Evolutionary conservation across 164 flowering plant species (phyloP).

Genomic region (Warburgia ugandensis): DNA sequence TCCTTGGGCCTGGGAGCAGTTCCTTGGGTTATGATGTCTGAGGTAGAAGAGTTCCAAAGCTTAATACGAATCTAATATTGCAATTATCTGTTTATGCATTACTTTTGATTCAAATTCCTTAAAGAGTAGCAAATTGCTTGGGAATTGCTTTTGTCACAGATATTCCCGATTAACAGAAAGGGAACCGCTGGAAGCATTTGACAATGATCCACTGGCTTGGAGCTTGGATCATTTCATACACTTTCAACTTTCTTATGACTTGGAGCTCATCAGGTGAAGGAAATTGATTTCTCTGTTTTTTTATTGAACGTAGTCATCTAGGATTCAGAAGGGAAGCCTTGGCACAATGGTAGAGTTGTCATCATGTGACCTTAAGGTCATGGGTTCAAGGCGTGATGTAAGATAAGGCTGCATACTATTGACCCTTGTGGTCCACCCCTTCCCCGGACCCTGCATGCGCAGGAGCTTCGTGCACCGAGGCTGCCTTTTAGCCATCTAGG

Average conservation of each 20-base stretch:
- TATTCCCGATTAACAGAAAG: conserved; percentile 83
- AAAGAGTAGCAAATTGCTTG: neutral
- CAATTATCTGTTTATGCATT: neutral
- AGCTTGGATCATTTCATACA: conserved; percentile 79
- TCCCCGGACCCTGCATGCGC: too few species aligned
- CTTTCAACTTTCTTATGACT: conserved; percentile 69
- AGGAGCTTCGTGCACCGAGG: too few species aligned
- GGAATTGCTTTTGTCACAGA: conserved; percentile 31
- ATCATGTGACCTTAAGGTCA: too few species aligned
- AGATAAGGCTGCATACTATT: too few species aligned
- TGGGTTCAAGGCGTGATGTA: too few species aligned
- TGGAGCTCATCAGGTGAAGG: conserved; percentile 82
- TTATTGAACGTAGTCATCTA: too few species aligned
- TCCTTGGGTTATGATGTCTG: conserved; percentile 97
- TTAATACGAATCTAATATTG: neutral
- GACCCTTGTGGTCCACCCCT: too few species aligned
- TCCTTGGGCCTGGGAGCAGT: conserved; percentile 88
- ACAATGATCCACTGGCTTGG: conserved; percentile 88
- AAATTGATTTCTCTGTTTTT: neutral
- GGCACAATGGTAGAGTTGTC: too few species aligned
- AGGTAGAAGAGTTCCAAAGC: conserved; percentile 38
- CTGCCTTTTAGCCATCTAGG: too few species aligned
- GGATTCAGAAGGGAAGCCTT: too few species aligned
- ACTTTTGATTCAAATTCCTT: neutral
- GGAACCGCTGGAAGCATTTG: conserved; percentile 82